Base-by-base conservation (phyloP, 805 yeast genomes). In the Ascoidea asiatica region DNA sequence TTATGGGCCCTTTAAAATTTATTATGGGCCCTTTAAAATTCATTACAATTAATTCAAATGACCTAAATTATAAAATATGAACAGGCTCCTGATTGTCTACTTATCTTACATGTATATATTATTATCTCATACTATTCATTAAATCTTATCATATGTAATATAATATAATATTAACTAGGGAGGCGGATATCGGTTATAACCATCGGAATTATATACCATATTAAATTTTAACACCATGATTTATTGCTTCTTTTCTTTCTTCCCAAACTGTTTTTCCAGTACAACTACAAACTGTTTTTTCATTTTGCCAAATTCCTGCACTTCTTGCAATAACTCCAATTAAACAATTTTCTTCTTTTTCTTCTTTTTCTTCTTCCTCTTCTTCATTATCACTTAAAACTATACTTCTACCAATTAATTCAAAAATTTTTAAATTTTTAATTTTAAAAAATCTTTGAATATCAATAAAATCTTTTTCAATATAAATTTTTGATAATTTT, bases 291-390 rank as follows among this genome's bases (percentile, higher is more conserved):
- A 90, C 95, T 48, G 79, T 79, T 63, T 90, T 90, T 53, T 82
- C 85, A 62, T 92, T 92, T 58, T 90, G 95, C 97, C 97, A 92
- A 21, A 79, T 84, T 15, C 98, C 98, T 1, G 98, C 97, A 54
- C 94, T 82, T 56, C 97, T 73, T 1, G 97, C 97, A 57, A 92
- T 77, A 20, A 90, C 95, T 23, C 98, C 97, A 42, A 79, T 80
- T 7, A 84, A 62, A 2, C 74, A 67, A 39, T 68, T 68, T 5
- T 62, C 46, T 15, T 68, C 57, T 17, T 71, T 67, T 38, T 64
- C 57, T 37, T 64, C 69, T 22, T 62, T 52, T 41, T 50, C 45
- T 5, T 50, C 52, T 0, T 41, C 46, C 13, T 53, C 53, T 5
- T 52, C 51, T 1, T 49, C 46, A 21, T 48, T 46, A 1, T 51